These are phyloP conservation scores for Sporothrix euskadiensis DNA, from an alignment of 2,329 filamentous ascomycete species.

Conservation along the genomic window DNA sequence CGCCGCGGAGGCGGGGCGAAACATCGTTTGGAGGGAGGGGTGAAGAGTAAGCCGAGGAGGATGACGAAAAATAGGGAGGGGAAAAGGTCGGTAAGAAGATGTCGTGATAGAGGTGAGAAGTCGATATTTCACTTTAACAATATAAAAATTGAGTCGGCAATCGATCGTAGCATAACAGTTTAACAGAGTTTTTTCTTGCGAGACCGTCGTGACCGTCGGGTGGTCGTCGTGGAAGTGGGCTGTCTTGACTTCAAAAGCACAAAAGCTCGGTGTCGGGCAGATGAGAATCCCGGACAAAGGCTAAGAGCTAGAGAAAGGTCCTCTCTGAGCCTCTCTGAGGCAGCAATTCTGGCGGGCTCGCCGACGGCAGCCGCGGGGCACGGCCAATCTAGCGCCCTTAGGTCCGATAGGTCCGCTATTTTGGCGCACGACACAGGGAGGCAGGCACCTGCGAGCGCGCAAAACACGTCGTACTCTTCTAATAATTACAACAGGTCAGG, in stretches of 20 bases:
- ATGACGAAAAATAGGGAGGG: background rate
- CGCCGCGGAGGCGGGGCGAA: constrained; percentile 15
- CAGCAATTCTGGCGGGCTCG: background rate
- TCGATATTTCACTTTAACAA: background rate
- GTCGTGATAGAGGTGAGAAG: background rate
- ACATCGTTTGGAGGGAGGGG: background rate
- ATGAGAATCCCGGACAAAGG: constrained; percentile 13
- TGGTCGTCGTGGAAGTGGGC: background rate
- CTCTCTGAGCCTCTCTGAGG: background rate
- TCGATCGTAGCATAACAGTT: background rate
- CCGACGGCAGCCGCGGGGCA: constrained; percentile 12
- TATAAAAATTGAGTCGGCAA: background rate
- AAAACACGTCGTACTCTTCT: too few species aligned
- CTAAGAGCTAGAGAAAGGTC: background rate
- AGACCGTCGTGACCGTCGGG: background rate
- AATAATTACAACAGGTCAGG: too few species aligned
- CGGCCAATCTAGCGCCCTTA: background rate
- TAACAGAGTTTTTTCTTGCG: background rate
- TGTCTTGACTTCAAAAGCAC: background rate
- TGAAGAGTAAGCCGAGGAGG: background rate
- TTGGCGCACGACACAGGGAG: background rate
- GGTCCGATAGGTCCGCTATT: constrained; percentile 22
- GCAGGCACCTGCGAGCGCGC: background rate
- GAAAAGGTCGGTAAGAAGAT: background rate
- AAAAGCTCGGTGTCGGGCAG: background rate